These are phyloP conservation scores for Talaromyces trachyspermus DNA, from an alignment of 495 filamentous ascomycete genomes.

Conservation along the genomic window DNA sequence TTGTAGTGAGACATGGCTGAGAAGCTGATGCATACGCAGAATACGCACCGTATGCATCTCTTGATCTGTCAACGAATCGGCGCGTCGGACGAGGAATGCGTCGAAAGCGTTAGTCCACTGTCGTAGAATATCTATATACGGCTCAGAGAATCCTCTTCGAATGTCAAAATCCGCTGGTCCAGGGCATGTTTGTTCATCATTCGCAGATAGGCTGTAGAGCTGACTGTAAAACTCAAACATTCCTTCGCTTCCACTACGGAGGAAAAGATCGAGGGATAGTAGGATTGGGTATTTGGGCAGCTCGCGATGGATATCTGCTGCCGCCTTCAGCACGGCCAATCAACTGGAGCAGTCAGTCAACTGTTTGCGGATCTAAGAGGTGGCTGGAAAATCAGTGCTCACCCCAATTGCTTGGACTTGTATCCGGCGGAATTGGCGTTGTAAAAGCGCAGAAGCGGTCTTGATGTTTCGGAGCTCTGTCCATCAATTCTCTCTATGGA, in stretches of 20 bases:
- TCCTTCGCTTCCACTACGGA: not conserved
- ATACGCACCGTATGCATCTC: constrained; percentile 1
- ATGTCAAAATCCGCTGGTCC: not conserved
- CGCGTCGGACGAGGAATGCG: not conserved
- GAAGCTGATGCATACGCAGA: constrained; percentile 1
- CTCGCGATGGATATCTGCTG: not conserved
- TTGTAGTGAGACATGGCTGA: constrained; percentile 1
- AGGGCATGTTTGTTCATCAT: not conserved
- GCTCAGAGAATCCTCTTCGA: not conserved
- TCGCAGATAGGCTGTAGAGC: not conserved
- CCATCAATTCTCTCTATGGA: not conserved
- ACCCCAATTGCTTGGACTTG: not conserved
- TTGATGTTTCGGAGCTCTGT: not conserved
- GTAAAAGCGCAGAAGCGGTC: not conserved
- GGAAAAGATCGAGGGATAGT: not conserved
- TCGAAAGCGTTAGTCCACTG: constrained; percentile 5
- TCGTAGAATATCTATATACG: not conserved
- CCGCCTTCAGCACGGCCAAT: not conserved
- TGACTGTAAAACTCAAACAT: not conserved
- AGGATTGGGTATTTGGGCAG: not conserved
- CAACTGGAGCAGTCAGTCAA: not conserved
- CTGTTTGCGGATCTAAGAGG: not conserved
- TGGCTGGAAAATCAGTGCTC: not conserved
- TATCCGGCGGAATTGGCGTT: constrained; percentile 1
- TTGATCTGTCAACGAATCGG: not conserved